These are phyloP conservation scores for Prorocentrum cordatum DNA, from an alignment of 169 alveolate species.

Conservation along the genomic window DNA sequence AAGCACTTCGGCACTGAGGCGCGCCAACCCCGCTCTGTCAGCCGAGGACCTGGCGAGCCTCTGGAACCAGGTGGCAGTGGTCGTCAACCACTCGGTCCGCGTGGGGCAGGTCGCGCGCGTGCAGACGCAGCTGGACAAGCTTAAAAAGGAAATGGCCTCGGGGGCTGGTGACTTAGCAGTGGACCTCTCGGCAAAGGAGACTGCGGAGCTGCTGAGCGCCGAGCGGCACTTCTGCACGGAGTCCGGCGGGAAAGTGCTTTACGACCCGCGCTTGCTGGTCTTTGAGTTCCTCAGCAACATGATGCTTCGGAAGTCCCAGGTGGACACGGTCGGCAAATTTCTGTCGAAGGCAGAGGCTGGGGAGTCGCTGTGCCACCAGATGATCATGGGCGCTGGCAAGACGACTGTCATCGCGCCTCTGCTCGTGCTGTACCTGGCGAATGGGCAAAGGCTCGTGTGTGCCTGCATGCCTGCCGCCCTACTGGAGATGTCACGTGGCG, in stretches of 20 bases:
- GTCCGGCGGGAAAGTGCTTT: too few relatives aligned
- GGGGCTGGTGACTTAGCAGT: too few relatives aligned
- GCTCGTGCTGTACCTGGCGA: conserved; percentile 81
- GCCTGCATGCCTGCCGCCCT: conserved; percentile 66
- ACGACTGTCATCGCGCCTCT: conserved; percentile 84
- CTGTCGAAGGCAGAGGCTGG: conserved; percentile 75
- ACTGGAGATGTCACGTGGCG: conserved; percentile 33
- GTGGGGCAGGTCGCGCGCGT: too few relatives aligned
- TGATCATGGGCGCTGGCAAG: conserved; percentile 92
- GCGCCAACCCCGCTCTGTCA: neutral
- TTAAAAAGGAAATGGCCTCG: too few relatives aligned
- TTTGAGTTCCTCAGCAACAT: conserved; percentile 85
- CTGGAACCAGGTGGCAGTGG: too few relatives aligned
- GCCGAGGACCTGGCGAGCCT: neutral
- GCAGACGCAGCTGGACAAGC: too few relatives aligned
- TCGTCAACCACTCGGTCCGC: too few relatives aligned
- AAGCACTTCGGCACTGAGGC: conserved; percentile 18
- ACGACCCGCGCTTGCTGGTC: conserved; percentile 85
- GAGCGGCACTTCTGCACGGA: too few relatives aligned
- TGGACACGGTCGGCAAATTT: conserved; percentile 64
- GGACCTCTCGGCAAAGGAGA: too few relatives aligned
- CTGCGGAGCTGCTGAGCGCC: too few relatives aligned
- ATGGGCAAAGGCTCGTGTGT: conserved; percentile 76
- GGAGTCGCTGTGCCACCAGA: conserved; percentile 84
- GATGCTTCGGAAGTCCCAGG: conserved; percentile 77